Percentiles rank a stretch among this genome's conserved stretches.
phyloP scores from a whole-genome alignment of 1,284 basidiomycete species.

The Ustilago cynodontis region DNA sequence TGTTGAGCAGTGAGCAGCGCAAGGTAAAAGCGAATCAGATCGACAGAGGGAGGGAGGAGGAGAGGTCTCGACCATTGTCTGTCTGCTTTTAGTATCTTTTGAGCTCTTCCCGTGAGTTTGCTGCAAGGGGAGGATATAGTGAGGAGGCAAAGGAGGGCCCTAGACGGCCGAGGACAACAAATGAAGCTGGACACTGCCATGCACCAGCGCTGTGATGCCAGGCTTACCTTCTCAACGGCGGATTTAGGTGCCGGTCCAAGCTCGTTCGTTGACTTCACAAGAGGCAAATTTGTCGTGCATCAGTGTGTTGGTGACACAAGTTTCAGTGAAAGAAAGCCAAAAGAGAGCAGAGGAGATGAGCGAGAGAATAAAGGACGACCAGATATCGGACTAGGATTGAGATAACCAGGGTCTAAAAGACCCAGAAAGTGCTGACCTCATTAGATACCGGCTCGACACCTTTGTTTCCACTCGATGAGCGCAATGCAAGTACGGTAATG shows the following conservation, averaged over 20 bases:
- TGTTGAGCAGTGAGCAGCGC: neutral
- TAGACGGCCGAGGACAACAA: conserved; percentile 6
- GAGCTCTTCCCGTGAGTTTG: neutral
- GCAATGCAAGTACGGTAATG: neutral
- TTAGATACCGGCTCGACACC: neutral
- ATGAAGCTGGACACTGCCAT: conserved; percentile 32
- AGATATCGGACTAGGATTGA: neutral
- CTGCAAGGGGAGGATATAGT: neutral
- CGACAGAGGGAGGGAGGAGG: neutral
- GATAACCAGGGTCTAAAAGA: neutral
- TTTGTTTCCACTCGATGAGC: neutral
- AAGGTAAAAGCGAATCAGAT: neutral
- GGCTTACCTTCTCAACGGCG: neutral
- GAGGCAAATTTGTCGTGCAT: neutral
- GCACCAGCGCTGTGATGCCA: neutral
- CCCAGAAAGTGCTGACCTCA: neutral
- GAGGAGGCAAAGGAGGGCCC: neutral
- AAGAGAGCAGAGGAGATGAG: neutral
- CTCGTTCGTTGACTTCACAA: neutral
- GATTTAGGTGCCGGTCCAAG: conserved; percentile 8
- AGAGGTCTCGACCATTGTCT: conserved; percentile 1
- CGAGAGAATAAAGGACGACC: neutral
- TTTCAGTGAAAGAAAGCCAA: neutral
- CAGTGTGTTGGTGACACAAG: neutral
- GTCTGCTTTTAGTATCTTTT: conserved; percentile 29